Evolutionary conservation across 192 early-diverging fungal genomes (phyloP).

Genomic region (Coemansia sp.): DNA sequence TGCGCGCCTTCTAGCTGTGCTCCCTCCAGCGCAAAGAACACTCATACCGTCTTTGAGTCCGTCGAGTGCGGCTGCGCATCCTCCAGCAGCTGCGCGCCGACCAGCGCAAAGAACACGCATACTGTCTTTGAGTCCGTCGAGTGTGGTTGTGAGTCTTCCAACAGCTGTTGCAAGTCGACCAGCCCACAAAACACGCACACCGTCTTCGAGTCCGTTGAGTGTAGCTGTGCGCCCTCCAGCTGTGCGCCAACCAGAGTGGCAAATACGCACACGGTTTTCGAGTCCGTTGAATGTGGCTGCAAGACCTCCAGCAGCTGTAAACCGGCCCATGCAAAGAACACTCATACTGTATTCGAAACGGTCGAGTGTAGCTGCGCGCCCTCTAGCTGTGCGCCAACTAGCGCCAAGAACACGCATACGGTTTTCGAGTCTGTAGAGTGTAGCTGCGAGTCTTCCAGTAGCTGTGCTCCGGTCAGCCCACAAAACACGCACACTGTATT

Average conservation of each 20-base stretch:
- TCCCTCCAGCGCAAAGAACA: neutral
- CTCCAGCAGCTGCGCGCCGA: neutral
- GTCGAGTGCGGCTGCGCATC: neutral
- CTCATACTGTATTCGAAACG: neutral
- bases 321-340: neutral
- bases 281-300: constrained; percentile 7
- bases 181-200: constrained; percentile 25
- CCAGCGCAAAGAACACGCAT: neutral
- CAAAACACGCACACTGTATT: neutral
- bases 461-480: neutral
- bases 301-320: neutral
- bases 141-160: neutral
- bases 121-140: neutral
- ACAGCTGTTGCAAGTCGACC: neutral
- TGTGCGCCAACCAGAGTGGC: neutral
- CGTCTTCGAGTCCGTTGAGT: constrained; percentile 23
- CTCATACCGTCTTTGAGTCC: neutral
- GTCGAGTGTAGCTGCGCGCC: neutral
- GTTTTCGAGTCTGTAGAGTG: constrained; percentile 14
- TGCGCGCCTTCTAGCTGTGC: neutral
- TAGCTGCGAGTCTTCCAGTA: neutral
- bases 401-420: constrained; percentile 16
- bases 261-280: constrained; percentile 12
- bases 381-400: neutral
- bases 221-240: neutral